Base-by-base conservation (phyloP, 805 yeast species). In the Candida stauntonica region DNA sequence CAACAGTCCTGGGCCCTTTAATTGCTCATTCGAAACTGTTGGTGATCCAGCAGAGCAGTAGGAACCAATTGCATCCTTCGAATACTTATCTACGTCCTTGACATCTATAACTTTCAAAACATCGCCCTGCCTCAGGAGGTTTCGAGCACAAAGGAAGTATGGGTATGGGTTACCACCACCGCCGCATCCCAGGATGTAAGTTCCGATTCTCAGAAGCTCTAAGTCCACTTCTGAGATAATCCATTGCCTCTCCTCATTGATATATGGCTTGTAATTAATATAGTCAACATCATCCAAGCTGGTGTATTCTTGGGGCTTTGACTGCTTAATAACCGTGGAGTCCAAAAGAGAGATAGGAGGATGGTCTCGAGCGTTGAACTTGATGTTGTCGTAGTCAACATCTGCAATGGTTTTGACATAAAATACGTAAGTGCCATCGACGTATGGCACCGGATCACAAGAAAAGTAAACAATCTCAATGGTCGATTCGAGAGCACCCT, bases 131-230 rank as follows among this genome's bases (percentile, higher is more conserved):
- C 65, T 44, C 14, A 70, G 34, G 36, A 56, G 39, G 36, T 62
- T 62, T 31, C 66, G 51, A 1, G 60, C 46, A 32, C 62, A 64
- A 24, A 72, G 52, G 42, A 48, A 67, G 15, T 48, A 50, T 5
- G 70, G 55, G 48, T 70, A 67, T 17, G 77, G 75, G 36, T 62
- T 62, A 28, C 77, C 76, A 21, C 77, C 77, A 13, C 77, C 77
- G 3, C 76, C 77, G 51, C 72, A 66, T 7, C 76, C 77, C 5
- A 72, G 58, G 38, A 71, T 67, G 45, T 70, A 71, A 17, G 66
- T 53, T n/a, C 76, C 77, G 34, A 67, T 61, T 24, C 64, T 49
- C 9, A 71, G 42, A 41, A 61, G 61, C 27, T 69, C 74, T 33
- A 57, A 45, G 50, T 71, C 76, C 3, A 52, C 54, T 42, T 40